A percentile compares a stretch with the other conserved stretches of the same genome.
Evolutionary conservation across 2,329 filamentous ascomycete genomes (phyloP).

Genomic region (Chrysoporthe austroafricana): DNA sequence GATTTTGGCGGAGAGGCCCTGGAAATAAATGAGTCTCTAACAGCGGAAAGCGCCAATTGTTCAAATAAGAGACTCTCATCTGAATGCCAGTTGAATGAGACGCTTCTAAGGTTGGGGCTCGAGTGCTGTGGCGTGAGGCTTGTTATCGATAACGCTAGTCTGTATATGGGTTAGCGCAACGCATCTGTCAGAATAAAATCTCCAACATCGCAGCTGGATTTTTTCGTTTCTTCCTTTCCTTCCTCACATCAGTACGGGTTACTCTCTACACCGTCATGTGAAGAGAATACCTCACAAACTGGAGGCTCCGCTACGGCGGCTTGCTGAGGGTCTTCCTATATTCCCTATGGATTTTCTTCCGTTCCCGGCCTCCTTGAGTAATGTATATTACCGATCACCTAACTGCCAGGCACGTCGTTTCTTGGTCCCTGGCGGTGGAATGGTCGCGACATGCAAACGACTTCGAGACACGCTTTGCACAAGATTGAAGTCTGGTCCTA

Average conservation of each 20-base stretch:
- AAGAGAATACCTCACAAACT: slow-evolving; percentile 45
- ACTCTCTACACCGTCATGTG: slow-evolving; percentile 55
- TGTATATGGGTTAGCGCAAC: background rate
- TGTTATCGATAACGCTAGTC: slow-evolving; percentile 2
- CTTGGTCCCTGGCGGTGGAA: slow-evolving; percentile 57
- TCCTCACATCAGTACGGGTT: slow-evolving; percentile 51
- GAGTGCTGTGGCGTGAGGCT: background rate
- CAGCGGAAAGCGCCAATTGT: background rate
- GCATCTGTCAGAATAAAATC: background rate
- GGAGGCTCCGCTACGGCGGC: slow-evolving; percentile 58
- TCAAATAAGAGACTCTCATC: background rate
- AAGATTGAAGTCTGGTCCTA: background rate
- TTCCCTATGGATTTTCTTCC: slow-evolving; percentile 56
- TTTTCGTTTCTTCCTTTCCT: slow-evolving; percentile 33
- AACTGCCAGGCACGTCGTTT: slow-evolving; percentile 46
- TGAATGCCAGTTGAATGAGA: background rate
- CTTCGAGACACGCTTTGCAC: background rate
- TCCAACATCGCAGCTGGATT: slow-evolving; percentile 1
- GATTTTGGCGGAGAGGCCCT: background rate
- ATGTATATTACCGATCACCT: slow-evolving; percentile 46
- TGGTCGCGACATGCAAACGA: slow-evolving; percentile 48
- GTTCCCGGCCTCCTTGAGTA: slow-evolving; percentile 58
- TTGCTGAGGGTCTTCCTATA: slow-evolving; percentile 56
- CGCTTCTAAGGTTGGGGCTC: background rate
- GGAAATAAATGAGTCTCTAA: background rate